Conservation (phyloP, 73 alveolate species). For the Uronychia setigera region DNA sequence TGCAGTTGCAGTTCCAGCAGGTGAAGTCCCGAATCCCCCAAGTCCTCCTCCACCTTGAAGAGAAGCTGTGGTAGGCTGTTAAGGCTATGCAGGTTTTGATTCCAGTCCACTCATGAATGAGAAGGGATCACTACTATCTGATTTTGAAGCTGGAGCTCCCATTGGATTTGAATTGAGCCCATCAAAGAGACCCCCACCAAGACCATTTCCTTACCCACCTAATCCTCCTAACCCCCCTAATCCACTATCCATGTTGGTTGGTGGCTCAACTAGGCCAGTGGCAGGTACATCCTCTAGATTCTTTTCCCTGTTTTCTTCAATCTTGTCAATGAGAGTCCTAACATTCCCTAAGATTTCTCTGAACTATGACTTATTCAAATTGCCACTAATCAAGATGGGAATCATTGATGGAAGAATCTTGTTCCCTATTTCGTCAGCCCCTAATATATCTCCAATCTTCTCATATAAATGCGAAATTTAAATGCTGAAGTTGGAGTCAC, state of each 20-base stretch:
- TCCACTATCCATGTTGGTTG: not conserved
- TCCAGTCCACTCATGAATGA: conserved; percentile 2
- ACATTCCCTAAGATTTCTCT: conserved; percentile 66
- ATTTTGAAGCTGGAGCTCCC: not conserved
- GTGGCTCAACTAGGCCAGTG: conserved; percentile 12
- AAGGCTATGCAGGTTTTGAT: not conserved
- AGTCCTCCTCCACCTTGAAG: too few species aligned
- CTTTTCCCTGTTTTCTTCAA: conserved; percentile 80
- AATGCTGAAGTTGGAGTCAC: conserved; percentile 82
- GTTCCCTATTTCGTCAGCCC: conserved; percentile 84
- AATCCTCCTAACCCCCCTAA: not conserved
- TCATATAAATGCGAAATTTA: conserved; percentile 78
- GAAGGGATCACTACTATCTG: conserved; percentile 5
- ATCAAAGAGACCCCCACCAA: not conserved
- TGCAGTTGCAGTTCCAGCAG: not conserved
- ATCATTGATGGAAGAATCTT: conserved; percentile 88
- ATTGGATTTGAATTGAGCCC: not conserved
- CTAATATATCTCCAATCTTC: conserved; percentile 78
- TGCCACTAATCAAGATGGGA: conserved; percentile 85
- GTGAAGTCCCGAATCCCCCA: too few species aligned
- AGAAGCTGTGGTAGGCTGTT: not conserved
- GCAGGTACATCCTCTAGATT: conserved; percentile 72
- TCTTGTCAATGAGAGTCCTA: conserved; percentile 70
- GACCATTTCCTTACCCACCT: not conserved
- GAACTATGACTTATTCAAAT: conserved; percentile 78